Base-by-base conservation (phyloP, 2,329 filamentous ascomycete species). In the Lithohypha guttulata region DNA sequence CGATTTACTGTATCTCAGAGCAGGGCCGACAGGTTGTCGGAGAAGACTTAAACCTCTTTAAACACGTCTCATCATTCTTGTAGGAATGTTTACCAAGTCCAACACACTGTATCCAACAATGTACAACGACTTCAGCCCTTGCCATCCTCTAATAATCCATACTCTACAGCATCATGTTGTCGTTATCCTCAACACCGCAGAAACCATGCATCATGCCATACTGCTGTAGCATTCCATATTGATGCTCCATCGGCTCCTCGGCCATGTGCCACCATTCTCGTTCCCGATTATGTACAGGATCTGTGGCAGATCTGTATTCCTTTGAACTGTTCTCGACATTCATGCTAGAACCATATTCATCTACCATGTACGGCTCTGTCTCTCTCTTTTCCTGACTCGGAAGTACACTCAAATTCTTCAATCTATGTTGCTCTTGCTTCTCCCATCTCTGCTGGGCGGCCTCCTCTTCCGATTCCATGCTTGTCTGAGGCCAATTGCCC, bases 361-460 rank as follows among this genome's bases (percentile, higher is more conserved):
- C 79, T 33, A 74, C 59, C 73, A 94, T 93, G 60, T 94, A 94
- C 0, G 85, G 85, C 59, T 93, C 84, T 26, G 73, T 75, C 66
- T 72, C 26, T 66, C 70, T 49, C 15, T 20, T 25, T 9, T 48
- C 48, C 22, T 41, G 28, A 20, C 34, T 30, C n/a, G 46, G 36
- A 9, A 47, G 26, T 7, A 27, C 42, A 35, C 46, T 41, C 15
- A 48, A 26, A 26, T 47, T 78, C 74, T 71, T 75, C 59, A 71
- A 68, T 23, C 60, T 39, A 23, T 52, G 52, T 23, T 48, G 37
- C 37, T 49, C 50, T 19, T 39, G 32, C 45, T 60, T 48, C 54
- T 80, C 72, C 48, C 77, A 81, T 31, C 82, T 70, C 42, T 77
- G 55, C 45, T 66, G 63, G 2, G 72, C 72, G 55, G 71, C 63